Base-by-base conservation (phyloP, 129 eudicot genomes). In the Chrysanthemum seticuspe region DNA sequence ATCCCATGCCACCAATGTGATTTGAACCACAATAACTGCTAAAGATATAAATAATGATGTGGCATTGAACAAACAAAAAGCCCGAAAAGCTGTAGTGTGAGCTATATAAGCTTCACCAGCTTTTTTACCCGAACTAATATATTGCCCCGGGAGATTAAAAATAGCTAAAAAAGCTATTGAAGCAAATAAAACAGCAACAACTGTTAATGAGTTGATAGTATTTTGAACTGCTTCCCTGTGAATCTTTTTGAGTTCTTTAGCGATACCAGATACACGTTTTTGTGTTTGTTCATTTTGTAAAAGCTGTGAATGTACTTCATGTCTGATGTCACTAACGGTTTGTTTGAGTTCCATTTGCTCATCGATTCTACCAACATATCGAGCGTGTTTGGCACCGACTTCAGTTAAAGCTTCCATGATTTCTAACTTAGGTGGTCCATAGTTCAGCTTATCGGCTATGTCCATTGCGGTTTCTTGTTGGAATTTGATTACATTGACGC, bases 141-240 rank as follows among this genome's bases (percentile, higher is more conserved):
- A 94, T 62, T 78, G 91, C 16, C 98, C 98, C 0, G 97, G 97
- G 50, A 94, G 84, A 70, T 83, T 90, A 80, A 94, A 94, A 13
- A 94, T 86, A 10, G 97, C 98, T 49, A 94, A 63, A 80, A 94
- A 94, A 34, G 98, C 98, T 50, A 94, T 90, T 27, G 98, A 94
- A 10, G 98, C 98, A 18, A 94, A 89, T 48, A 90, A 80, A 29
- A 88, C 97, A 3, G 96, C 98, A 13, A 90, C 96, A 3, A 94
- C 96, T 3, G 98, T 94, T 29, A 94, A 89, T 0, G 98, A 94
- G 57, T 94, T 94, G 8, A 87, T 94, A 40, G 98, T 90, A 72
- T 86, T 94, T 53, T 94, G 98, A 1, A 94, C 96, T 0, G 98
- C 98, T 83, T 94, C 98, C 12, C 96, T 49, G 75, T 94, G 97